Evolutionary conservation across 495 filamentous ascomycete species (phyloP).

Genomic region (Glutinoglossum americanum): DNA sequence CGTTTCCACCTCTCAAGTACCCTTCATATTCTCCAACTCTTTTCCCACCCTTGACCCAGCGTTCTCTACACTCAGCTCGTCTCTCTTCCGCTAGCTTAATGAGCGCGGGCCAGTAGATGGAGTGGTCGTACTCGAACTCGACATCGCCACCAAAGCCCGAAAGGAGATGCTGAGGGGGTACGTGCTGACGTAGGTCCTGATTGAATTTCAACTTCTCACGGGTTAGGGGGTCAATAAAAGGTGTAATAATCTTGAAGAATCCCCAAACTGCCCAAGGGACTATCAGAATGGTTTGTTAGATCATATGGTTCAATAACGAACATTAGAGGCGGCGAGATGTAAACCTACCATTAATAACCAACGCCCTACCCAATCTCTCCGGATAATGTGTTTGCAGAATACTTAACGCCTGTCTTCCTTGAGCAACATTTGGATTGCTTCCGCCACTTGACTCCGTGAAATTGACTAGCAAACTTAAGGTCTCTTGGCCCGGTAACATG

Average conservation of each 20-base stretch:
- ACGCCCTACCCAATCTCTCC: conserved; percentile 69
- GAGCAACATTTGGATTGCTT: conserved; percentile 50
- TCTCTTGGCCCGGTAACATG: conserved; percentile 71
- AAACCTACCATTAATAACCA: conserved; percentile 62
- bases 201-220: conserved; percentile 89
- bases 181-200: conserved; percentile 55
- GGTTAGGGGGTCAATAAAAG: conserved; percentile 87
- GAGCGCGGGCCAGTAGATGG: conserved; percentile 73
- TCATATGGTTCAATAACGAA: neutral
- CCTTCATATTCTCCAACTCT: conserved; percentile 64
- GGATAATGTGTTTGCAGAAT: conserved; percentile 93
- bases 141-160: conserved; percentile 40
- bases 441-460: conserved; percentile 67
- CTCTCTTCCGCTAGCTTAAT: conserved; percentile 40
- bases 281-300: conserved; percentile 12
- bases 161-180: conserved; percentile 62
- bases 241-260: conserved; percentile 88
- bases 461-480: conserved; percentile 65
- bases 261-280: conserved; percentile 72
- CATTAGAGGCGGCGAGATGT: neutral
- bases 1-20: conserved; percentile 45
- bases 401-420: conserved; percentile 56
- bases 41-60: conserved; percentile 64
- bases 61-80: conserved; percentile 31
- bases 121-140: conserved; percentile 75